These are phyloP conservation scores for Cladorrhinum sp. DNA, from an alignment of 2,329 filamentous ascomycete genomes.

Conservation along the genomic window DNA sequence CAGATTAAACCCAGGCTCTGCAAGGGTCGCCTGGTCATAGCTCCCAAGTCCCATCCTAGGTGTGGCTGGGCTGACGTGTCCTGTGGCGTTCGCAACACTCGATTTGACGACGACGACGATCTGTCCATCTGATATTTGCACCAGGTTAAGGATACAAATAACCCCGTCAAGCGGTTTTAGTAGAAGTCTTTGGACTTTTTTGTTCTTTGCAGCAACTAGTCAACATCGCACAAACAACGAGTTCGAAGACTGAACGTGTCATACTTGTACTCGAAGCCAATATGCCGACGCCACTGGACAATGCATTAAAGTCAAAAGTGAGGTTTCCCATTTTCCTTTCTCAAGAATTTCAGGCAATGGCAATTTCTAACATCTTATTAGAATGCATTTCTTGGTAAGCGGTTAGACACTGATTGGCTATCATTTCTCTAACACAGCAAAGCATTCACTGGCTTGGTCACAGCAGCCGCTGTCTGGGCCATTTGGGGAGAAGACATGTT, in stretches of 20 bases:
- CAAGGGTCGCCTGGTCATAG: slow-evolving; percentile 2
- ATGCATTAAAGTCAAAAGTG: slow-evolving; percentile 68
- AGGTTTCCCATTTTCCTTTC: slow-evolving; percentile 23
- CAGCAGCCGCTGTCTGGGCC: slow-evolving; percentile 75
- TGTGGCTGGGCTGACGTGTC: slow-evolving; percentile 12
- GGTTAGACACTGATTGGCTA: background rate
- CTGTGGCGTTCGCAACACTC: background rate
- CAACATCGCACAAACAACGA: background rate
- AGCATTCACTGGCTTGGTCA: slow-evolving; percentile 80
- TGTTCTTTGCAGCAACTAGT: background rate
- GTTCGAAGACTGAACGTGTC: background rate
- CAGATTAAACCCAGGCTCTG: background rate
- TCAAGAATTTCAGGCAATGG: background rate
- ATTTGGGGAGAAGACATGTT: slow-evolving; percentile 88
- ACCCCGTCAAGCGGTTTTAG: no score
- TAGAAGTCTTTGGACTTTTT: background rate
- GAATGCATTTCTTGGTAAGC: slow-evolving; percentile 69
- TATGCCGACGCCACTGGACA: slow-evolving; percentile 70
- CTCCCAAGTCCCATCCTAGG: background rate
- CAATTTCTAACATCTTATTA: slow-evolving; percentile 32
- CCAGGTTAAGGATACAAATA: background rate
- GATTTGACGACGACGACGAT: slow-evolving; percentile 1
- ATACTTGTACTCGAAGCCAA: slow-evolving; percentile 26
- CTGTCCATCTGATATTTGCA: background rate
- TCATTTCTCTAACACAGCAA: slow-evolving; percentile 30